Evolutionary conservation across 1,284 basidiomycete species (phyloP), one percentile per base, ranked within the genome.

Genomic region (Polyporus tsugae): DNA sequence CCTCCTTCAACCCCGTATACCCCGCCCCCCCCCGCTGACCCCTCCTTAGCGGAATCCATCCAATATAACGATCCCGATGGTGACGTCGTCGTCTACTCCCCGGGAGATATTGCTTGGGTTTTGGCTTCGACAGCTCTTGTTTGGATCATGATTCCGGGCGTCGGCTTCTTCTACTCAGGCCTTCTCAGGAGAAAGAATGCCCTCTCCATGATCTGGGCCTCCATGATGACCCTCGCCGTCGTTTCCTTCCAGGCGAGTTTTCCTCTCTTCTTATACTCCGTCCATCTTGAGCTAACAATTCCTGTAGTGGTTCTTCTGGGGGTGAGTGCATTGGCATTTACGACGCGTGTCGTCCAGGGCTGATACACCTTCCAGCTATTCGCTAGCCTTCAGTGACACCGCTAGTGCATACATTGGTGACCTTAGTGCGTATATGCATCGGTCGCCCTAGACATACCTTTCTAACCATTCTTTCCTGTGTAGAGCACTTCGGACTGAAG

Each of bases 91-190:
- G 79, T 85, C 63, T 95, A 92, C 82, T 91, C 91, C 78, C 82
- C 87, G 33, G 94, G 94, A 71, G 93, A 96, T 80, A 93, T 94
- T 66, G 91, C 93, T 41, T 96, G 92, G 91, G 85, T 89, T 63
- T 81, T 94, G 69, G 81, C 88, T 5, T 87, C 86, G 13, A 94
- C 89, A 0, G 91, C 91, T 25, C 82, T 93, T 66, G 95, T 97
- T 36, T 96, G 92, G 89, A 86, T 97, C 81, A 98, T 98, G 96
- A 87, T 95, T 78, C 95, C 95, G 22, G 95, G 95, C 69, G 88
- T 95, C 70, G 94, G 94, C 35, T 95, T 91, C 80, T 95, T 97
- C 85, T 97, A 98, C 81, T 93, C 95, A 39, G 96, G 96, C 75
- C 83, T 93, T 42, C 80, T 91, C 60, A 85, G 95, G 64, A 87